phyloP scores from a whole-genome alignment of 1,284 basidiomycete genomes.

The Heterobasidion irregulare region DNA sequence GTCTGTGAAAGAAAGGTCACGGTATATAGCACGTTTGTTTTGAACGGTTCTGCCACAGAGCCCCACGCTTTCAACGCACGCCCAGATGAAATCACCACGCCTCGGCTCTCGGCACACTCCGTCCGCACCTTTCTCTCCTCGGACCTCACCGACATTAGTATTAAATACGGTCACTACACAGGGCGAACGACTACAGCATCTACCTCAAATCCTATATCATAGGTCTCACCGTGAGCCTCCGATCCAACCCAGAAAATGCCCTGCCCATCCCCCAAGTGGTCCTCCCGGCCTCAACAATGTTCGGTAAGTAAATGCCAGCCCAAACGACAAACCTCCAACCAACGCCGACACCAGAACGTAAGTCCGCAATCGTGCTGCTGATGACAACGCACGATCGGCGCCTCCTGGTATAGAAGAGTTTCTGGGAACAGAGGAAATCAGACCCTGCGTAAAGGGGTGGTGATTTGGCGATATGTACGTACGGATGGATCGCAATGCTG shows the following conservation, averaged over 20 bases:
- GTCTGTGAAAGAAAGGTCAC: background rate
- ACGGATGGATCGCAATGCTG: slow-evolving; percentile 82
- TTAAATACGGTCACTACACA: too few species aligned
- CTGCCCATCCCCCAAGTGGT: slow-evolving; percentile 40
- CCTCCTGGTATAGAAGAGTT: slow-evolving; percentile 71
- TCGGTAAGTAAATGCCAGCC: slow-evolving; percentile 59
- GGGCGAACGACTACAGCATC: background rate
- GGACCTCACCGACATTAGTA: slow-evolving; percentile 1
- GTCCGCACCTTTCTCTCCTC: background rate
- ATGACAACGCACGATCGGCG: slow-evolving; percentile 62
- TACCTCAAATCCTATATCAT: slow-evolving; percentile 10
- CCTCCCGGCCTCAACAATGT: slow-evolving; percentile 55
- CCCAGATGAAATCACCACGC: background rate
- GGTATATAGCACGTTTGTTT: background rate
- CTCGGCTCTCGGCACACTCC: slow-evolving; percentile 1
- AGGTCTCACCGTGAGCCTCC: slow-evolving; percentile 24
- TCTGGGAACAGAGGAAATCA: slow-evolving; percentile 23
- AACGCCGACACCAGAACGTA: slow-evolving; percentile 64
- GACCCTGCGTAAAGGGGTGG: background rate
- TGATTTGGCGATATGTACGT: slow-evolving; percentile 22
- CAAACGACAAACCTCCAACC: slow-evolving; percentile 58
- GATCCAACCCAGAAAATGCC: slow-evolving; percentile 54
- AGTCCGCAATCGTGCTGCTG: slow-evolving; percentile 56
- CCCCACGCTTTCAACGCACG: slow-evolving; percentile 5
- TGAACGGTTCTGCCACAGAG: background rate